Base-by-base conservation (phyloP, 441 rosid species). In the Pelargonium citronellum region DNA sequence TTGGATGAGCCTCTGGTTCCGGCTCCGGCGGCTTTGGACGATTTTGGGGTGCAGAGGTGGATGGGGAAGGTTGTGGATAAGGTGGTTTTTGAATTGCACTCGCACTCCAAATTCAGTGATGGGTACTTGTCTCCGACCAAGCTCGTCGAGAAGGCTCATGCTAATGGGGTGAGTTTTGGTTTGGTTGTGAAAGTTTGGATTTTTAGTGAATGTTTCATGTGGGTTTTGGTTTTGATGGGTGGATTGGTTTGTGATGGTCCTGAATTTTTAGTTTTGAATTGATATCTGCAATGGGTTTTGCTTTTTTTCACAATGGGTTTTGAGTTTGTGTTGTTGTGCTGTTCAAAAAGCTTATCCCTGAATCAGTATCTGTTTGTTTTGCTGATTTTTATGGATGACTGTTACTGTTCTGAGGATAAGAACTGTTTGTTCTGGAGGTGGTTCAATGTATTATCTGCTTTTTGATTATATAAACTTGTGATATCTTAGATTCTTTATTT, bases 51-150 rank as follows among this genome's bases (percentile, higher is more conserved):
- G 12, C 87, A 77, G 61, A 85, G 71, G 80, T 71, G 74, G 64
- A 9, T 12, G 9, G 81, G 76, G 10, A 58, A 78, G 53, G 81
- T 67, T n/a, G 71, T 67, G 63, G 83, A 86, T 34, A 90, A 77
- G 71, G 37, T 86, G 72, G 83, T 86, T 1, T 94, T 91, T 74
- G 98, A 94, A 79, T 81, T 91, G 80, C 98, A 94, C 73, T 86
- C 90, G 10, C 98, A 94, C 81, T 86, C 97, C 61, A 94, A 91
- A 75, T 86, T 63, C 77, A 94, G 98, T 76, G 98, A 94, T 79
- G 97, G 98, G 19, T 94, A 81, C 79, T 76, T 94, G 73, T 84
- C 97, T 12, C 99, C 99, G 73, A 79, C 92, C 4, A 94, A 88
- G 84, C 91, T 94, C 71, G 89, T 94, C 4, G 90, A 91, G 80